phyloP scores from a whole-genome alignment of 306 rosid species.

The Amphicarpaea edgeworthii region DNA sequence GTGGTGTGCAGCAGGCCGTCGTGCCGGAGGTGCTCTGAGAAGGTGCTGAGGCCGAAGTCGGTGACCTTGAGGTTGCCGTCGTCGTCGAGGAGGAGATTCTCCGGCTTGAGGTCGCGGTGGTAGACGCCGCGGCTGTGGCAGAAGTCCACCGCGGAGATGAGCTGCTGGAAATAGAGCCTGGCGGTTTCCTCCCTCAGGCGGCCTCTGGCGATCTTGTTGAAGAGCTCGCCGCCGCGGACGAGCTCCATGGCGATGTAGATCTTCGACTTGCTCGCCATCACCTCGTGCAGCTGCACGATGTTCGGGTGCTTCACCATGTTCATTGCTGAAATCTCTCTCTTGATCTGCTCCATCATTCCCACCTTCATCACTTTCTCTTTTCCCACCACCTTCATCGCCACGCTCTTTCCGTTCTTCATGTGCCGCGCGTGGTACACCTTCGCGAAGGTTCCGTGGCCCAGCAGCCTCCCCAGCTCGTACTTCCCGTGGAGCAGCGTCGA shows the following conservation, averaged over 20 bases:
- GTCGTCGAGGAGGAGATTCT: slow-evolving; percentile 77
- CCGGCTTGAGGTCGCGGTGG: slow-evolving; percentile 88
- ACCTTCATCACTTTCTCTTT: slow-evolving; percentile 78
- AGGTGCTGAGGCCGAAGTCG: slow-evolving; percentile 80
- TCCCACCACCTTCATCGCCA: slow-evolving; percentile 88
- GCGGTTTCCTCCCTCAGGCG: slow-evolving; percentile 69
- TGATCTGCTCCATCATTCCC: slow-evolving; percentile 84
- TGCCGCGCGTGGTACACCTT: slow-evolving; percentile 78
- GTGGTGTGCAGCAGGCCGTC: slow-evolving; percentile 81
- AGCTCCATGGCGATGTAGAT: slow-evolving; percentile 89
- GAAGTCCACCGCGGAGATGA: slow-evolving; percentile 83
- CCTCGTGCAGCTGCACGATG: slow-evolving; percentile 81
- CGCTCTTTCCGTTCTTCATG: slow-evolving; percentile 53
- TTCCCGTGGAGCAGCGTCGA: slow-evolving; percentile 73
- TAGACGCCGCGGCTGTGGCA: slow-evolving; percentile 86
- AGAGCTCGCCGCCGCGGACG: slow-evolving; percentile 85
- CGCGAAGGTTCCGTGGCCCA: slow-evolving; percentile 90
- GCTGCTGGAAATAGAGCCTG: slow-evolving; percentile 77
- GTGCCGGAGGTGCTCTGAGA: slow-evolving; percentile 71
- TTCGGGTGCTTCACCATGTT: slow-evolving; percentile 80
- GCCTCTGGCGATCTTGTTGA: slow-evolving; percentile 65
- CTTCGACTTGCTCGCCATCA: slow-evolving; percentile 86
- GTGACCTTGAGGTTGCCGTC: slow-evolving; percentile 74
- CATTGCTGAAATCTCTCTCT: slow-evolving; percentile 85
- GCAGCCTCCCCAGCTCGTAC: slow-evolving; percentile 78